phyloP scores from a whole-genome alignment of 148 eudicot genomes.

The Nyssa sinensis region DNA sequence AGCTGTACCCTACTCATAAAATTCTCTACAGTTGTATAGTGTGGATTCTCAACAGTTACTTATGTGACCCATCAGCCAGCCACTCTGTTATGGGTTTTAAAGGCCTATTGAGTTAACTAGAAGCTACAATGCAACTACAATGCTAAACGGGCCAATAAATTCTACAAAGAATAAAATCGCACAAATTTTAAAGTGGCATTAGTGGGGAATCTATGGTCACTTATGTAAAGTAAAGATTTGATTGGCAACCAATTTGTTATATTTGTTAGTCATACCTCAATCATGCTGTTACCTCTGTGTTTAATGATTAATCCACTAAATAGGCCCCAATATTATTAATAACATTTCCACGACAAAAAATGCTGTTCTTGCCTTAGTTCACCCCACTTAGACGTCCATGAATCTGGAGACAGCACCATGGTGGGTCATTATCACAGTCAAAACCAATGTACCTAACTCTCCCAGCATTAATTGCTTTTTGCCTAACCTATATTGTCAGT shows the following conservation, averaged over 20 bases:
- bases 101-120: neutral
- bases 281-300: neutral
- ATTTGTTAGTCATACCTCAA: slow-evolving; percentile 2
- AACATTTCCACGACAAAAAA: neutral
- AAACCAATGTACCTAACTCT: slow-evolving; percentile 30
- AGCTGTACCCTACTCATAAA: too few relatives aligned
- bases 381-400: slow-evolving; percentile 14
- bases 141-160: too few relatives aligned
- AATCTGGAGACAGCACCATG: slow-evolving; percentile 6
- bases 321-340: neutral
- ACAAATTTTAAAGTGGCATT: too few relatives aligned
- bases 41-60: neutral
- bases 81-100: neutral
- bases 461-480: slow-evolving; percentile 24
- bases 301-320: too few relatives aligned
- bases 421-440: slow-evolving; percentile 19
- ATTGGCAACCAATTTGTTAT: neutral
- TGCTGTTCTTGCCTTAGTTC: neutral
- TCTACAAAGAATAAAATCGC: too few relatives aligned
- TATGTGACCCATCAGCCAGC: neutral
- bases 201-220: too few relatives aligned
- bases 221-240: too few relatives aligned
- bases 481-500: neutral
- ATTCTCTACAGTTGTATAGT: neutral
- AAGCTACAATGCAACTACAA: too few relatives aligned